Evolutionary conservation across 1,284 basidiomycete species (phyloP).

Genomic region (Irpex lacteus): DNA sequence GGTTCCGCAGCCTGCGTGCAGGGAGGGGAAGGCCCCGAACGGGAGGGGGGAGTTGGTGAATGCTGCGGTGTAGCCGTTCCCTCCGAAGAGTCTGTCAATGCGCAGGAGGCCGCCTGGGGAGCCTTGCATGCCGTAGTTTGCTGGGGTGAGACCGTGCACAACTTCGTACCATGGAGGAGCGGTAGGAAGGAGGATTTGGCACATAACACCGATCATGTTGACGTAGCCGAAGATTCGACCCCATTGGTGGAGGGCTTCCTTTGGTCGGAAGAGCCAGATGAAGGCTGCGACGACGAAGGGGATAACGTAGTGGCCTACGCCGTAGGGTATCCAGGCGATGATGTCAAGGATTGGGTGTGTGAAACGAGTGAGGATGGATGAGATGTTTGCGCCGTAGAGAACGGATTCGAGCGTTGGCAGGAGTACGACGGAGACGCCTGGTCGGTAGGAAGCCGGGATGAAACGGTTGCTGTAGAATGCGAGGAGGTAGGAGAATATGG

Average conservation of each 20-base stretch:
- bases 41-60: constrained; percentile 92
- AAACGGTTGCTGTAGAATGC: constrained; percentile 86
- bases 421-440: constrained; percentile 86
- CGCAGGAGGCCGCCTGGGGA: constrained; percentile 92
- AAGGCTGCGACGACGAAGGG: constrained; percentile 81
- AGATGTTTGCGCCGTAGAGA: constrained; percentile 95
- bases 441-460: constrained; percentile 75
- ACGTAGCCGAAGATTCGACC: constrained; percentile 90
- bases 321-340: constrained; percentile 95
- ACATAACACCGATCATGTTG: constrained; percentile 87
- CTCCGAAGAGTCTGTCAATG: constrained; percentile 87
- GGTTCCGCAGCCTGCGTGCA: constrained; percentile 91
- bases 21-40: constrained; percentile 95
- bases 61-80: constrained; percentile 75
- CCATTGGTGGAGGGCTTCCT: constrained; percentile 83
- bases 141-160: constrained; percentile 94
- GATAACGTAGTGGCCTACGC: constrained; percentile 84
- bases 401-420: constrained; percentile 94
- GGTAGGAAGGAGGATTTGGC: constrained; percentile 90
- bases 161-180: constrained; percentile 98
- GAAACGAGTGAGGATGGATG: constrained; percentile 91
- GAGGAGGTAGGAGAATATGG: constrained; percentile 84
- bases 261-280: constrained; percentile 79
- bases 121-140: constrained; percentile 88
- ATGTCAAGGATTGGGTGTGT: constrained; percentile 93